Conservation (phyloP, 352 stramenopile species). For the Globisporangium megalacanthum region DNA sequence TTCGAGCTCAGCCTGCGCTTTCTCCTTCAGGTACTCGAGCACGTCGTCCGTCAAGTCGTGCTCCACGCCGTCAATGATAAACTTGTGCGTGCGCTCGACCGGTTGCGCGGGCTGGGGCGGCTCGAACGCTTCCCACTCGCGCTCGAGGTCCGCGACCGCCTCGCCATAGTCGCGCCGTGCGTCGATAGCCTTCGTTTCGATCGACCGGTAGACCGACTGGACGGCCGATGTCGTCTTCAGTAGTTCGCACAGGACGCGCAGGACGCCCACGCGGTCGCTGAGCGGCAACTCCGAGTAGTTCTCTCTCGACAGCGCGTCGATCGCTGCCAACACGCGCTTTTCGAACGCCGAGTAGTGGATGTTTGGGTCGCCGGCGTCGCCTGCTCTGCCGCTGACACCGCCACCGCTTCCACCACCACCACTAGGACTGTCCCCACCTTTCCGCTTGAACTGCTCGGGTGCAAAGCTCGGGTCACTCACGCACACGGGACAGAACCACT, state of each 20-base stretch:
- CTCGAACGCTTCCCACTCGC: constrained; percentile 52
- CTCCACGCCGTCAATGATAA: constrained; percentile 70
- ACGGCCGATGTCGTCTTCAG: constrained; percentile 43
- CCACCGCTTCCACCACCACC: background rate
- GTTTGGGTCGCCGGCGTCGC: constrained; percentile 18
- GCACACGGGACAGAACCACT: constrained; percentile 79
- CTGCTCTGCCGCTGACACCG: constrained; percentile 6
- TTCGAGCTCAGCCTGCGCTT: constrained; percentile 57
- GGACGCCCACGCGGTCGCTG: constrained; percentile 45
- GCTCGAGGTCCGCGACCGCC: constrained; percentile 51
- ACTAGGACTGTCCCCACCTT: constrained; percentile 17
- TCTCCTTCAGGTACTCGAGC: constrained; percentile 58
- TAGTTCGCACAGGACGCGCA: constrained; percentile 64
- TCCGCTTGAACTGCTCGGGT: constrained; percentile 48
- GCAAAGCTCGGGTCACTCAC: constrained; percentile 46
- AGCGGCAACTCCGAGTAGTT: constrained; percentile 54
- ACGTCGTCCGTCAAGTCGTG: constrained; percentile 69
- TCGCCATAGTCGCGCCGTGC: constrained; percentile 44
- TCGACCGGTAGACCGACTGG: constrained; percentile 53
- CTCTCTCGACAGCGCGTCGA: constrained; percentile 65
- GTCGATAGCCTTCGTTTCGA: constrained; percentile 64
- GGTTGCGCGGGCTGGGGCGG: constrained; percentile 35
- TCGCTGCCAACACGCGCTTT: constrained; percentile 47
- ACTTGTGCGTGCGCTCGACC: constrained; percentile 55
- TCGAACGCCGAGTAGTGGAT: constrained; percentile 59